Evolutionary conservation across 345 rosid species (phyloP), one percentile per base, ranked within the genome.

Genomic region (Excoecaria agallocha): DNA sequence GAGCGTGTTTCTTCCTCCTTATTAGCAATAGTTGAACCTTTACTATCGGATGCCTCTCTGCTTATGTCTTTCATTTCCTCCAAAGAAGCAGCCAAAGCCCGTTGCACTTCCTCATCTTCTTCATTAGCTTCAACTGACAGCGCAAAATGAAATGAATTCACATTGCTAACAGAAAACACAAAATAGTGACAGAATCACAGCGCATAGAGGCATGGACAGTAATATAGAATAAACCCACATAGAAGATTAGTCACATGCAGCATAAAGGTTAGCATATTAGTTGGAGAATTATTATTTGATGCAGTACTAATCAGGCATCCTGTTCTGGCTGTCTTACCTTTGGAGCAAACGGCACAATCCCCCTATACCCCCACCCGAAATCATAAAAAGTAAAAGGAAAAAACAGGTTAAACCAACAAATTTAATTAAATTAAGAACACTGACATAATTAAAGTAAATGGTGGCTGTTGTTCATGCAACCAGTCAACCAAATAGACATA

Each of bases 31-130:
- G 77, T 66, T 25, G 41, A 46, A 35, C 45, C 76, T 72, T 73
- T 72, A 75, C 79, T 73, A 19, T 50, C 70, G 50, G 81, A 59
- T 74, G 78, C 51, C 38, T 63, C 68, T 51, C 50, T 71, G 79
- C 15, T 77, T 3, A 83, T 19, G 51, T 84, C 90, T 69, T 84
- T 81, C 65, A 73, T 68, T 68, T 67, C 79, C 74, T 85, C 96
- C 88, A 88, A 49, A 41, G 97, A 84, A 79, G 89, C 87, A 51
- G 91, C 94, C 66, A 87, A 55, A 52, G 93, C 98, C 61, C 78
- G 88, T 50, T 64, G 85, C 78, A 89, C 65, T 52, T 93, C 96
- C 73, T 82, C 87, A 6, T 87, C 89, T 73, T 86, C 95, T 80
- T 88, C 81, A 62, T 77, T 76, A 19, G 82, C 77, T 76, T 83